Base-by-base conservation (phyloP, 2,329 filamentous ascomycete genomes). In the Penicillium sp. region DNA sequence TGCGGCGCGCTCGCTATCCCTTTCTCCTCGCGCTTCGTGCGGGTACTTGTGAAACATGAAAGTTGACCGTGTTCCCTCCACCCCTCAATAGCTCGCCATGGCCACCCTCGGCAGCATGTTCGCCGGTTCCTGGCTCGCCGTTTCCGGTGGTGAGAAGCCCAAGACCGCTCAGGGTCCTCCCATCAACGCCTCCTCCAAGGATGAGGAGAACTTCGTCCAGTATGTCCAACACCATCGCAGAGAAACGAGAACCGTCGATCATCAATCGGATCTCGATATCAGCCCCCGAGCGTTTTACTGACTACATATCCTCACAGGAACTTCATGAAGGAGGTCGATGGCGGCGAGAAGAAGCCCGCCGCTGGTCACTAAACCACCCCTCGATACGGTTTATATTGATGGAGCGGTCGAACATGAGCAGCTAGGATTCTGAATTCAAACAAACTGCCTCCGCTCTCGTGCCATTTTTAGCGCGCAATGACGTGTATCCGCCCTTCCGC, bases 191-290 rank as follows among this genome's bases (percentile, higher is more conserved):
- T 78, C 79, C 69, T 87, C 83, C 78, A 86, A 86, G 76, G 85
- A 87, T 67, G 86, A 88, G 78, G 86, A 87, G 78, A 81, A 82
- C 70, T 88, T 88, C 75, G 85, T 88, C 71, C 83, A 86, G 86
- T 88, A 83, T 62, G 82, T 79, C 49, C 31, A 37, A 41, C 23
- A 23, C 25, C 35, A 23, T 45, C 21, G 19, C 41, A 2, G 13
- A 41, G 5, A 40, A 31, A 13, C 21, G 17, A 27, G n/a, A 42
- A 37, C 19, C 8, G 19, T 27, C 21, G 2, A 42, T 6, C 10
- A 17, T n/a, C 13, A 33, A 27, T 10, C 5, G 10, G 23, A 56
- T 37, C n/a, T 38, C 6, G 5, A 38, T 31, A 25, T 15, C 23
- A 10, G 21, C 17, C 6, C 29, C 6, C 23, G 42, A 23, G 2